Base-by-base conservation (phyloP, 192 early-diverging fungal species). In the Glomus cerebriforme region DNA sequence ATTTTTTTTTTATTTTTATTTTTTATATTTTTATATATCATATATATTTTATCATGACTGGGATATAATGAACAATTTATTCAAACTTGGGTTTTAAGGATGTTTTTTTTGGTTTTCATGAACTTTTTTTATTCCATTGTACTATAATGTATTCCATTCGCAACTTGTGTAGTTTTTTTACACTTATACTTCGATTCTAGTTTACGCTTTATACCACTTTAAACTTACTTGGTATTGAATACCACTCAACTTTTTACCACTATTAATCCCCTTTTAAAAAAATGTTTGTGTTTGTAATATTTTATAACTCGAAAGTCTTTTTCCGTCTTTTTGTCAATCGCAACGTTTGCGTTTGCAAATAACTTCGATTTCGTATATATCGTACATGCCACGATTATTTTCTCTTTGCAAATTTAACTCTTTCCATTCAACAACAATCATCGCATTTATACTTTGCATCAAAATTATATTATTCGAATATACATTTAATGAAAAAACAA, bases 361-460 rank as follows among this genome's bases (percentile, higher is more conserved):
- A 35, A 65, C 64, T 31, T 31, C 63, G 63, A 65, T 65, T 65
- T 65, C 31, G n/a, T 64, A 29, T 64, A 10, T 29, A 27, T 63
- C 26, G n/a, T 13, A 29, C 3, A 29, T 63, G 37, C 37, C n/a
- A 29, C 62, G 24, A 64, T 31, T 5, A 64, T 64, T 64, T 31
- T 31, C n/a, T 31, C 29, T 64, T 60, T 26, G 59, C 59, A 60
- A 60, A 6, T 26, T n/a, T n/a, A 24, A 60, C 62, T 64, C n/a
- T 13, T 64, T 64, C 62, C 26, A 31, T 68, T 68, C 22, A 39
- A 39, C 32, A 37, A 35, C 34, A 32, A 68, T 22, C 66, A 68
- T 22, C 66, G 34, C 32, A 68, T 3, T 17, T 49, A 49, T 3
- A 32, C 19, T 19, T 67, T 68, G 35, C 35, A 68, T 35, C 37